Evolutionary conservation across 2,329 filamentous ascomycete genomes (phyloP).

Genomic region (Penicillium sp.): DNA sequence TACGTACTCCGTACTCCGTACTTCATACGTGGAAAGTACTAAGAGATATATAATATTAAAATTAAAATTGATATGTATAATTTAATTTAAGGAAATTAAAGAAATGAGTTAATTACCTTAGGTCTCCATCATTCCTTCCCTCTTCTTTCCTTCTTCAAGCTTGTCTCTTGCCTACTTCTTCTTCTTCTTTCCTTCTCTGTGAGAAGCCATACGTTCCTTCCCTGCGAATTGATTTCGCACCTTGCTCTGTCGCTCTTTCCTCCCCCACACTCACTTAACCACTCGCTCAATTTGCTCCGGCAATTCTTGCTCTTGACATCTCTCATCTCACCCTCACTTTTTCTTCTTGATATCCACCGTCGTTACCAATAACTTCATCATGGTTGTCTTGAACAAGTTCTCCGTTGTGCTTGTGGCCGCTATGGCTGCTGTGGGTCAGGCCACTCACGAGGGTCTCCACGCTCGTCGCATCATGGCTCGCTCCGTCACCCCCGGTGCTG

Average conservation of each 20-base stretch:
- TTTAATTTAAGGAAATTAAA: slow-evolving; percentile 9
- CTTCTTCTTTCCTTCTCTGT: slow-evolving; percentile 7
- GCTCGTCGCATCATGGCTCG: slow-evolving; percentile 26
- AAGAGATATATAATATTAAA: not conserved
- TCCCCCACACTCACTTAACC: not conserved
- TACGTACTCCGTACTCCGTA: not conserved
- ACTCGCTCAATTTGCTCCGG: not conserved
- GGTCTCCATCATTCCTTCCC: slow-evolving; percentile 7
- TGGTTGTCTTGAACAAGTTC: slow-evolving; percentile 40
- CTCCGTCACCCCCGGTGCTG: slow-evolving; percentile 13
- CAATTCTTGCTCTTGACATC: not conserved
- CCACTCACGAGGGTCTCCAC: slow-evolving; percentile 29
- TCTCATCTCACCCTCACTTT: slow-evolving; percentile 13
- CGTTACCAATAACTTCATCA: slow-evolving; percentile 24
- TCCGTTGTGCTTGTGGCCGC: slow-evolving; percentile 38
- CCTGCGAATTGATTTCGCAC: slow-evolving; percentile 42
- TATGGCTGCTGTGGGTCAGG: slow-evolving; percentile 38
- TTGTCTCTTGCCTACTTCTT: slow-evolving; percentile 7
- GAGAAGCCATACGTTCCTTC: slow-evolving; percentile 19
- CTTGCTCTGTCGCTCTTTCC: slow-evolving; percentile 9
- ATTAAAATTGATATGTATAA: not conserved
- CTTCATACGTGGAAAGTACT: too few relatives aligned
- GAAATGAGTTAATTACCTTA: slow-evolving; percentile 2
- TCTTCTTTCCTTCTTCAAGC: slow-evolving; percentile 18
- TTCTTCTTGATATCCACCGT: slow-evolving; percentile 2